These are phyloP conservation scores for Bipolaris cookei DNA, from an alignment of 2,329 filamentous ascomycete species.

Conservation along the genomic window DNA sequence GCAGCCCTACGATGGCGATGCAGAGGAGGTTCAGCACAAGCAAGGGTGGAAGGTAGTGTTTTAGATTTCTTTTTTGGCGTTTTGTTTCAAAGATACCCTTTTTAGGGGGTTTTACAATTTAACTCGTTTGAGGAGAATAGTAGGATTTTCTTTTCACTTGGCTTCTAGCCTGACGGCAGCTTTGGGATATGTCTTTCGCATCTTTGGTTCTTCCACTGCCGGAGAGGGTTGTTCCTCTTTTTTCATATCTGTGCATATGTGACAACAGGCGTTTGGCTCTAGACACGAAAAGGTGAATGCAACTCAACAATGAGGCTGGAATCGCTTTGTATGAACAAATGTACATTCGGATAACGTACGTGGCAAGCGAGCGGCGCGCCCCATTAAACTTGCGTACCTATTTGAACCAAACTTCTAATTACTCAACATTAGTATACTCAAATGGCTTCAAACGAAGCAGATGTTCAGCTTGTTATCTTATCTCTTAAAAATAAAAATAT, in stretches of 20 bases:
- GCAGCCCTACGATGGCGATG: slow-evolving; percentile 23
- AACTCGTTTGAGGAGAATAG: background rate
- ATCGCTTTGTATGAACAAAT: background rate
- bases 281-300: background rate
- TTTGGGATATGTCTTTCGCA: background rate
- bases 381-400: no score
- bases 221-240: background rate
- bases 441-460: no score
- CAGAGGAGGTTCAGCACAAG: slow-evolving; percentile 17
- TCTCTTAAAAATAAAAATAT: no score
- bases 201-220: background rate
- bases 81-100: background rate
- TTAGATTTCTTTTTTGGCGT: background rate
- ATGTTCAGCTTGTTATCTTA: no score
- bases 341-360: background rate
- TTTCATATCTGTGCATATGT: background rate
- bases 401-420: no score
- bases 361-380: no score
- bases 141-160: background rate
- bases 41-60: slow-evolving; percentile 15
- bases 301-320: background rate
- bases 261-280: background rate
- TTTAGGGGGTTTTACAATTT: background rate
- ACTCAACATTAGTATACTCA: no score
- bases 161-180: background rate